Evolutionary conservation across 2,329 filamentous ascomycete genomes (phyloP).

Genomic region (Ophiocordyceps australis): DNA sequence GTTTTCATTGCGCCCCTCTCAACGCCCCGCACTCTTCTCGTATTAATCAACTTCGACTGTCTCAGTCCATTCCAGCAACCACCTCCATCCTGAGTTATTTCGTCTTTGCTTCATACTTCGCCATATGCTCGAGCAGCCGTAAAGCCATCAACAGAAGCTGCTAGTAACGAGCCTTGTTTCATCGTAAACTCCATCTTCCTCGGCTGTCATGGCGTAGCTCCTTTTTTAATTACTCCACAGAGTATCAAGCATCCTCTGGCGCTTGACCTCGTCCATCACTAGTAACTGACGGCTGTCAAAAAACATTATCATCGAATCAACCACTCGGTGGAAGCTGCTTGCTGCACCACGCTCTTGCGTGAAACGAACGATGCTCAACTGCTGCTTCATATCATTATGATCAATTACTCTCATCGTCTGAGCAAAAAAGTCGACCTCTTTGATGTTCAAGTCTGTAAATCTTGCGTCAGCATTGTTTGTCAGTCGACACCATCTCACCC

Average conservation of each 20-base stretch:
- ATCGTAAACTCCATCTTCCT: too few species aligned
- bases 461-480: conserved; percentile 6
- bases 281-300: conserved; percentile 48
- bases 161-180: too few species aligned
- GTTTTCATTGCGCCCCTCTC: too few species aligned
- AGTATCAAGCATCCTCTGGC: conserved; percentile 58
- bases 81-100: too few species aligned
- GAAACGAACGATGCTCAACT: conserved; percentile 66
- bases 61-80: neutral
- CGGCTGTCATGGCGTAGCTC: too few species aligned
- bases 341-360: conserved; percentile 85
- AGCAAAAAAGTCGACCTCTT: conserved; percentile 72
- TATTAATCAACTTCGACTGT: neutral
- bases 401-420: conserved; percentile 84
- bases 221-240: too few species aligned
- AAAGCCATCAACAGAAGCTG: too few species aligned
- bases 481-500: too few species aligned
- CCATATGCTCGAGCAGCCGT: too few species aligned
- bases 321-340: conserved; percentile 70
- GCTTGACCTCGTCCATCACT: conserved; percentile 46
- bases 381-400: conserved; percentile 57
- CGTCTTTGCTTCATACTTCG: too few species aligned
- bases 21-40: too few species aligned
- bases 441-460: conserved; percentile 52
- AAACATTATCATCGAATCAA: conserved; percentile 56